A percentile compares a stretch with the other conserved stretches of the same genome.
Evolutionary conservation across 768 basidiomycete species (phyloP).

Genomic region (Trichaptum fuscoviolaceum): DNA sequence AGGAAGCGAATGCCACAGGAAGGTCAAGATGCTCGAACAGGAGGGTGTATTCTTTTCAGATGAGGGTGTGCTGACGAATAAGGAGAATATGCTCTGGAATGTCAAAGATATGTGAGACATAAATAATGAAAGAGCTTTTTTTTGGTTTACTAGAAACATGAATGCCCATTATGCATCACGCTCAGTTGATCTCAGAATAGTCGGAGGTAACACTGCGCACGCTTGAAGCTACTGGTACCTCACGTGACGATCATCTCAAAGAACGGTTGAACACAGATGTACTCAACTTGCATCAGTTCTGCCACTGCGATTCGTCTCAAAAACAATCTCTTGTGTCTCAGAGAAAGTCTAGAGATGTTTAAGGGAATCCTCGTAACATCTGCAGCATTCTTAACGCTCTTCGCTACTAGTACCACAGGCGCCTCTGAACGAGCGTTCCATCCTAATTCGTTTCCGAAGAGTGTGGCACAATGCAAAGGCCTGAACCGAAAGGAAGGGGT

Average conservation of each 20-base stretch:
- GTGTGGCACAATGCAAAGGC: slow-evolving; percentile 8
- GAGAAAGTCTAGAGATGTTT: neutral
- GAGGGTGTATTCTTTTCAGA: slow-evolving; percentile 50
- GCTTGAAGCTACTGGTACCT: no score
- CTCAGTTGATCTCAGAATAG: no score
- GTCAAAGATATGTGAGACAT: neutral
- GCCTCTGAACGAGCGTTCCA: slow-evolving; percentile 6
- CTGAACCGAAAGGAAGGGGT: slow-evolving; percentile 8
- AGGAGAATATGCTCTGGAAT: slow-evolving; percentile 12
- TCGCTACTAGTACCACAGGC: neutral
- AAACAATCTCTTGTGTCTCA: neutral
- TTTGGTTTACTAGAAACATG: no score
- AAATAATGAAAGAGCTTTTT: no score
- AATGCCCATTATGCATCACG: no score
- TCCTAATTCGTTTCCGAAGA: slow-evolving; percentile 9
- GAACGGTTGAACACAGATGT: no score
- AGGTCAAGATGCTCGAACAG: slow-evolving; percentile 41
- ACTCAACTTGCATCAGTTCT: neutral
- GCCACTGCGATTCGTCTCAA: neutral
- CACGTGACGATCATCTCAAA: no score
- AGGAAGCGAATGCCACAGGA: slow-evolving; percentile 38
- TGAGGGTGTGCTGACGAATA: slow-evolving; percentile 36
- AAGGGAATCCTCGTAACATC: neutral
- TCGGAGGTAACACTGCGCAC: no score
- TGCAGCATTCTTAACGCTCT: neutral